Evolutionary conservation across 192 early-diverging fungal genomes (phyloP), one percentile per base, ranked within the genome.

Genomic region (Coemansia sp.): DNA sequence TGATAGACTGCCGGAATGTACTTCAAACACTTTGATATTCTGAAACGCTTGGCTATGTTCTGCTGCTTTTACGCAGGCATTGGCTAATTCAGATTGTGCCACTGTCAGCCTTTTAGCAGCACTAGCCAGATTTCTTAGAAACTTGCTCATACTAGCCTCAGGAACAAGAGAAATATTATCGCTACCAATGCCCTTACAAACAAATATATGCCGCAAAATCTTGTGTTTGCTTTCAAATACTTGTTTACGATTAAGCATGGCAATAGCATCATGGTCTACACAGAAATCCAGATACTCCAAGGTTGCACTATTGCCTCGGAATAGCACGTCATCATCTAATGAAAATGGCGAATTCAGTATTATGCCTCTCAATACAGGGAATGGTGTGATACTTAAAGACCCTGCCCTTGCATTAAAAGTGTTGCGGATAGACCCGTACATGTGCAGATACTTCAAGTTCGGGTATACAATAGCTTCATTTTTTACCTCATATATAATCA

Each of bases 321-420:
- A 67, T 14, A 67, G 23, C 36, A 57, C 53, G 25, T 67, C 50
- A 42, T 67, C 37, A 27, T 17, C 23, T n/a, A 57, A 67, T 41
- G 65, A 51, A 14, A 57, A 67, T 7, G 14, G 19, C 27, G 53
- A 6, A 9, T 41, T 8, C 5, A 51, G 36, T 34, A 25, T 25
- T 6, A 67, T 3, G 4, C 21, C 3, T 14, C 36, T 21, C 21
- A 67, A 21, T 6, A 14, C n/a, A 6, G 65, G 65, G 55, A 57
- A 67, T 9, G 3, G 39, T 21, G 44, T 36, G 19, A 3, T 50
- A 23, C 5, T 25, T 23, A 17, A 9, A 12, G 36, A 36, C 27
- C 6, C 3, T 37, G 5, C 34, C 9, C 34, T 5, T 27, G 23
- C 23, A 5, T n/a, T 27, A 27, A 27, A 27, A 27, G 0, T 27